Conservation (phyloP, 306 rosid genomes). For the Cucumis melo region DNA sequence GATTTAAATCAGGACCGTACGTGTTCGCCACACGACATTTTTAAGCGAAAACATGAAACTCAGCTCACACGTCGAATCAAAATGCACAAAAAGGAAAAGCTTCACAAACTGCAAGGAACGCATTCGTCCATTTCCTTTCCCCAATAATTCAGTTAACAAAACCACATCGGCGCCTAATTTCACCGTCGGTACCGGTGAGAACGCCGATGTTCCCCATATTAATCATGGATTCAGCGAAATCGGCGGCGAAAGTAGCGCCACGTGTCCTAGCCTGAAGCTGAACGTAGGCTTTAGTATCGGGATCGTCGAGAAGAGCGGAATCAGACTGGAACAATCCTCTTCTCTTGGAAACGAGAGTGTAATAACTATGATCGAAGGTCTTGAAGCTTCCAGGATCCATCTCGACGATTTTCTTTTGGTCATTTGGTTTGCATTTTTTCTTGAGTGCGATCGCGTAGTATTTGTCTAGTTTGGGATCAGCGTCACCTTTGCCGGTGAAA, state of each 20-base stretch:
- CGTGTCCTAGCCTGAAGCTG: slow-evolving; percentile 1
- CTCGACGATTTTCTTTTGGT: slow-evolving; percentile 14
- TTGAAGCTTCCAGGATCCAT: slow-evolving; percentile 44
- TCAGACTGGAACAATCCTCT: slow-evolving; percentile 35
- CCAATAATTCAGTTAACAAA: background rate
- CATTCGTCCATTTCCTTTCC: background rate
- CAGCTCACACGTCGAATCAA: background rate
- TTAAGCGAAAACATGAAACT: too few relatives aligned
- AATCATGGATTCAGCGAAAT: slow-evolving; percentile 26
- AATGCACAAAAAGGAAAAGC: background rate
- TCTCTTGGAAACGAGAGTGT: slow-evolving; percentile 17
- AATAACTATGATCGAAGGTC: slow-evolving; percentile 21
- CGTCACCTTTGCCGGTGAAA: slow-evolving; percentile 25
- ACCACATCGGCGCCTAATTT: slow-evolving; percentile 18
- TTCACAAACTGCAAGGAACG: background rate
- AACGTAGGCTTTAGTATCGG: slow-evolving; percentile 18
- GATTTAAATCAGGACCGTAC: too few relatives aligned
- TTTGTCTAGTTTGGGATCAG: slow-evolving; percentile 26
- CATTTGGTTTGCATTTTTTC: slow-evolving; percentile 18
- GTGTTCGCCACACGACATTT: too few relatives aligned
- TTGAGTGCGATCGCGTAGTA: slow-evolving; percentile 14
- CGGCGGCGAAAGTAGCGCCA: slow-evolving; percentile 16
- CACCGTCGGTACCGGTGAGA: slow-evolving; percentile 26
- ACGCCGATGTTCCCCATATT: slow-evolving; percentile 26
- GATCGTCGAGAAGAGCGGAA: slow-evolving; percentile 26